Evolutionary conservation across 345 rosid species (phyloP), one percentile per base, ranked within the genome.

Genomic region (Melaleuca alternifolia): DNA sequence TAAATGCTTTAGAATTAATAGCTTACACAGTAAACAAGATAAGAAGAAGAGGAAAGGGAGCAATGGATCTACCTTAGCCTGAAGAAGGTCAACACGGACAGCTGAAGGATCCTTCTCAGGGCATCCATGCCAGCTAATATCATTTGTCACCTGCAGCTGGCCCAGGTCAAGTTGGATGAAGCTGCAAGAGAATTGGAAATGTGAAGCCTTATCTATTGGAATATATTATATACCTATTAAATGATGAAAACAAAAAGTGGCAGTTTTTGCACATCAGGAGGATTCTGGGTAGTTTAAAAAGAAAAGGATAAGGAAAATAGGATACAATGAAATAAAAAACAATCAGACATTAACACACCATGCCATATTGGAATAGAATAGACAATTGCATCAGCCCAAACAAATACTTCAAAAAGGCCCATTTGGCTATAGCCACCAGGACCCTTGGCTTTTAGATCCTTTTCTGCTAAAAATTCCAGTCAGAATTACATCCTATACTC

Each of bases 121-220:
- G 91, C 87, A 84, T 85, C 99, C 99, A 92, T 94, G 96, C 99
- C 99, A 97, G 87, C 92, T 92, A 83, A 97, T 91, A 90, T 96
- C 97, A 96, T 97, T 97, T 87, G 95, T 91, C 87, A 97, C 93
- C 90, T 92, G 93, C 87, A 97, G 91, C 92, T 94, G 94, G 61
- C 99, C 99, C 89, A 97, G 91, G 90, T 97, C 99, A 84, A 97
- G 98, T 90, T 95, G 99, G 88, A 97, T 94, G 91, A 92, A 97
- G 89, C 99, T 97, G 96, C 92, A 93, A 86, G 28, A 83, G 81
- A 16, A 50, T 52, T 51, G 33, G 57, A 52, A 26, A 54, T 51
- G 28, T 83, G 85, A 83, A 83, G 26, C 33, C 48, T 20, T 71
- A 2, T 37, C 48, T 18, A 71, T 1, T 71, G 81, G 26, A 37